These are phyloP conservation scores for Candida berthetii DNA, from an alignment of 805 yeast species.

Conservation along the genomic window DNA sequence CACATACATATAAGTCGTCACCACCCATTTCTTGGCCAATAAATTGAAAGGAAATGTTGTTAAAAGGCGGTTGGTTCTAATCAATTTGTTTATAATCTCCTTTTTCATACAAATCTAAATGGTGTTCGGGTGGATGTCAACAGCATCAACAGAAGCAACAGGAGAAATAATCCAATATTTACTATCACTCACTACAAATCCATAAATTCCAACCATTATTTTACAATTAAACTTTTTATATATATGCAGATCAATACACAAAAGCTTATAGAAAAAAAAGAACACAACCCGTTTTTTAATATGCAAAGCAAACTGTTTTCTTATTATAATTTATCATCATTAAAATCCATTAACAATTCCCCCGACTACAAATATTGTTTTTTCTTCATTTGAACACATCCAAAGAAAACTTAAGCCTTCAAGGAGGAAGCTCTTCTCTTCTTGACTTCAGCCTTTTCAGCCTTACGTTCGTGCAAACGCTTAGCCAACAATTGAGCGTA, in stretches of 20 bases:
- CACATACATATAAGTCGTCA: slow-evolving; percentile 19
- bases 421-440: slow-evolving; percentile 99
- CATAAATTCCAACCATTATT: background rate
- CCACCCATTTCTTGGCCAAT: slow-evolving; percentile 19
- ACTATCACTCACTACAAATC: no score
- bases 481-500: slow-evolving; percentile 98
- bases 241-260: background rate
- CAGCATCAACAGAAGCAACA: no score
- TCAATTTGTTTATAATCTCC: background rate
- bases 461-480: slow-evolving; percentile 97
- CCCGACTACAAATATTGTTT: no score
- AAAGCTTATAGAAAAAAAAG: background rate
- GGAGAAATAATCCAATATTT: no score
- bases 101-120: no score
- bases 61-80: background rate
- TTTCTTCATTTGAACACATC: no score
- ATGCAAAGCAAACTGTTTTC: background rate
- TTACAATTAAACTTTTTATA: background rate
- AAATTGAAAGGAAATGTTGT: no score
- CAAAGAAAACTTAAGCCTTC: slow-evolving; percentile 59
- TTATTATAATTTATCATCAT: background rate
- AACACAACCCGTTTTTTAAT: background rate
- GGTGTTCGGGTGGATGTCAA: no score
- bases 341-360: background rate
- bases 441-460: slow-evolving; percentile 96